These are phyloP conservation scores for Populus davidiana DNA, from an alignment of 345 rosid genomes.

Conservation along the genomic window DNA sequence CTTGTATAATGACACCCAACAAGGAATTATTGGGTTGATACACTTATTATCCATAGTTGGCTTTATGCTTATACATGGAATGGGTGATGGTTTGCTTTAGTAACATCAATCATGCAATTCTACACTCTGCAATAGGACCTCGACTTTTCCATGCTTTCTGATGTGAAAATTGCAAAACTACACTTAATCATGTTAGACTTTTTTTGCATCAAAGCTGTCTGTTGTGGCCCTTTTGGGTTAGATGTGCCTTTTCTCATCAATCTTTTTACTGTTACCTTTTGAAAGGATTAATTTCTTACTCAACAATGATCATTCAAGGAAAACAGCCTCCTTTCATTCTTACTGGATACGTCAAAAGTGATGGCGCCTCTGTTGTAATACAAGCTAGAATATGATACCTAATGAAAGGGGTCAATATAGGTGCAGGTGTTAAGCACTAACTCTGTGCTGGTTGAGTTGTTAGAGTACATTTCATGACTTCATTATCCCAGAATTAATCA, in stretches of 20 bases:
- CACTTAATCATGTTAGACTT: neutral
- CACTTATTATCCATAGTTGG: neutral
- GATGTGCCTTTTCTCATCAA: neutral
- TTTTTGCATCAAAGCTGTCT: neutral
- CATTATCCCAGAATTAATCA: neutral
- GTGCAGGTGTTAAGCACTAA: neutral
- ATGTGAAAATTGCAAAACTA: neutral
- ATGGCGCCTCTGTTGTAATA: neutral
- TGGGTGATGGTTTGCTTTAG: neutral
- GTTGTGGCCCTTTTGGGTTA: neutral
- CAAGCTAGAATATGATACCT: neutral
- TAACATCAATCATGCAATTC: neutral
- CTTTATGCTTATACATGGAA: neutral
- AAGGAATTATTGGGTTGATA: neutral
- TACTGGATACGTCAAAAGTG: neutral
- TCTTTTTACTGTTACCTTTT: neutral
- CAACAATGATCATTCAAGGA: neutral
- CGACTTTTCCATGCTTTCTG: neutral
- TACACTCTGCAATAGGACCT: neutral
- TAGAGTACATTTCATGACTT: neutral
- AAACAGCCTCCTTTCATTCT: neutral
- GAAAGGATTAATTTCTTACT: neutral
- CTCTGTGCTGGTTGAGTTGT: neutral
- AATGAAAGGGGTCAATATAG: neutral
- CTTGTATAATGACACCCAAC: slow-evolving; percentile 17